phyloP scores from a whole-genome alignment of 495 filamentous ascomycete species.

The Endocarpon pusillum region DNA sequence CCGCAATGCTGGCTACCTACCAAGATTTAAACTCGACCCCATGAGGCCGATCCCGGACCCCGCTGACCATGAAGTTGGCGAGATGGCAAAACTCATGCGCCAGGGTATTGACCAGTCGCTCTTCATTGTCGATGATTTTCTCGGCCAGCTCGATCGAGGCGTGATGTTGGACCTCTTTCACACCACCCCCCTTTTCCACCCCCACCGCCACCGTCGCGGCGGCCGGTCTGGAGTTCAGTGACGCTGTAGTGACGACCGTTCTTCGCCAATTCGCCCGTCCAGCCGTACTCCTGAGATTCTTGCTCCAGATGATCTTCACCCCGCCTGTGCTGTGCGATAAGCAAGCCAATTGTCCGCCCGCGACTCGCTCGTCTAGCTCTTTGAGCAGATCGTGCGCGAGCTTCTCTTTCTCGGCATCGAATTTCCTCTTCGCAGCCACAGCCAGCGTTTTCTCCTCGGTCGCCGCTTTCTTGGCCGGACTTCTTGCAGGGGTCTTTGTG shows the following conservation, averaged over 20 bases:
- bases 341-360: constrained; percentile 38
- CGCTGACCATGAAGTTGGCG: constrained; percentile 66
- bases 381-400: constrained; percentile 52
- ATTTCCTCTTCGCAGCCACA: constrained; percentile 37
- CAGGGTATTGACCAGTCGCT: constrained; percentile 67
- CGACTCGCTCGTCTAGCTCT: constrained; percentile 55
- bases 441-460: constrained; percentile 25
- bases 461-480: constrained; percentile 26
- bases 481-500: constrained; percentile 25
- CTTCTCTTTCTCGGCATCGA: constrained; percentile 44
- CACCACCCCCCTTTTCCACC: constrained; percentile 2
- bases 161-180: constrained; percentile 11
- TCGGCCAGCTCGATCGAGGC: constrained; percentile 76
- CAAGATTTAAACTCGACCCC: constrained; percentile 64
- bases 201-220: background rate
- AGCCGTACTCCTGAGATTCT: constrained; percentile 71
- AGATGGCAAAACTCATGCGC: constrained; percentile 96
- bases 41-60: constrained; percentile 53
- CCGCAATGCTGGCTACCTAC: constrained; percentile 4
- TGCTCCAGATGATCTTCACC: constrained; percentile 64
- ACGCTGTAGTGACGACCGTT: no score
- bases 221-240: no score
- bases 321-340: constrained; percentile 55
- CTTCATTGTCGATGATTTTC: constrained; percentile 63
- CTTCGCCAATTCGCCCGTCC: constrained; percentile 71